These are phyloP conservation scores for Chaetomium tenue DNA, from an alignment of 495 filamentous ascomycete species.

Conservation along the genomic window DNA sequence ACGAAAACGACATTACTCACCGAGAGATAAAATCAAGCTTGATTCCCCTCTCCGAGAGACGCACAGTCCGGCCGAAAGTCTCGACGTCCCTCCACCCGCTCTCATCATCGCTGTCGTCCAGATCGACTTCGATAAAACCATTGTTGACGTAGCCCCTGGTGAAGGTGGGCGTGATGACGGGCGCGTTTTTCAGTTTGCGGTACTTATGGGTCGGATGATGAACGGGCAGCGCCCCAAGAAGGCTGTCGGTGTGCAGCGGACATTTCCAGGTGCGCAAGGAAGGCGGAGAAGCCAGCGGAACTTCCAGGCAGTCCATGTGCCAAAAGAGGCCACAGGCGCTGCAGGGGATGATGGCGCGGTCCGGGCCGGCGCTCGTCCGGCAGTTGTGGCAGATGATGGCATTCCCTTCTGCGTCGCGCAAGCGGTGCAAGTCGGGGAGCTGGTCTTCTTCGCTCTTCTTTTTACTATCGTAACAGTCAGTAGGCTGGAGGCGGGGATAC, in stretches of 20 bases:
- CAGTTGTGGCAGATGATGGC: constrained; percentile 70
- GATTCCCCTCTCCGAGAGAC: constrained; percentile 69
- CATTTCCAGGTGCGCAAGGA: constrained; percentile 76
- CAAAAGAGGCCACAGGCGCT: constrained; percentile 77
- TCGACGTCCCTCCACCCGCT: constrained; percentile 43
- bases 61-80: constrained; percentile 61
- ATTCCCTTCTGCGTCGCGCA: constrained; percentile 66
- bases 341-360: constrained; percentile 70
- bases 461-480: constrained; percentile 44
- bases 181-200: constrained; percentile 53
- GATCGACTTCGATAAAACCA: constrained; percentile 73
- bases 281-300: constrained; percentile 77
- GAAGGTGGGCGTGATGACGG: constrained; percentile 46
- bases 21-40: constrained; percentile 70
- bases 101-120: constrained; percentile 54
- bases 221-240: constrained; percentile 40
- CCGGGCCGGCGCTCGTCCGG: constrained; percentile 54
- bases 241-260: constrained; percentile 73
- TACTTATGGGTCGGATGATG: constrained; percentile 51
- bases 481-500: constrained; percentile 21
- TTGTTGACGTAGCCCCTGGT: constrained; percentile 67
- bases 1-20: constrained; percentile 33
- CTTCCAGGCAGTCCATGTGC: constrained; percentile 89
- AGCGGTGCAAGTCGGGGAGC: constrained; percentile 60
- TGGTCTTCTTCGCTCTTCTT: constrained; percentile 60